Evolutionary conservation across 2,329 filamentous ascomycete genomes (phyloP).

Genomic region (Xylariales sp.): DNA sequence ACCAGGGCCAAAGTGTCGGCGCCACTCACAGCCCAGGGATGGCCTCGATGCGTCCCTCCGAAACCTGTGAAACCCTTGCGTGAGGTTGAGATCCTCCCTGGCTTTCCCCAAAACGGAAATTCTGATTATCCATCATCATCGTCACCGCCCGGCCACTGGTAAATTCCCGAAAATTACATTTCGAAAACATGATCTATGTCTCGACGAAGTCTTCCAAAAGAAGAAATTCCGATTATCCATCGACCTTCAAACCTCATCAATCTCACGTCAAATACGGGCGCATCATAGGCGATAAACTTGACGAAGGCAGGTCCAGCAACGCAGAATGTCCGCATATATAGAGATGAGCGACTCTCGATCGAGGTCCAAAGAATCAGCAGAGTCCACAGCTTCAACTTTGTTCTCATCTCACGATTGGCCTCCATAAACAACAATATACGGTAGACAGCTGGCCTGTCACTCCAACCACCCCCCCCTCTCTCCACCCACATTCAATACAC

Average conservation of each 20-base stretch:
- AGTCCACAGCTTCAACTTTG: background rate
- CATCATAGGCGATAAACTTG: background rate
- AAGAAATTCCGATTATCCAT: conserved; percentile 25
- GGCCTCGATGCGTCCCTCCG: background rate
- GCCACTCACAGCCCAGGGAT: background rate
- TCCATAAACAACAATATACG: background rate
- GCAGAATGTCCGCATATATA: conserved; percentile 12
- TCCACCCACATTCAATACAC: background rate
- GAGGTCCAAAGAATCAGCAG: background rate
- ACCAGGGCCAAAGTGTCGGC: no score
- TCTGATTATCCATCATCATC: conserved; percentile 30
- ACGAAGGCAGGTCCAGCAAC: background rate
- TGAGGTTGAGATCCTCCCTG: background rate
- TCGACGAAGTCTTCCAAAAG: conserved; percentile 3
- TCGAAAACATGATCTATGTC: no score
- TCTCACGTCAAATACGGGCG: background rate
- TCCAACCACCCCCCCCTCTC: background rate
- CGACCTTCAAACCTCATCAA: conserved; percentile 13
- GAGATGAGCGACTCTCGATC: background rate
- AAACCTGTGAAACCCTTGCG: conserved; percentile 4
- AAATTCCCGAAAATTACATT: no score
- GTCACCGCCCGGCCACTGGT: no score
- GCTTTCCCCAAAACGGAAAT: conserved; percentile 24
- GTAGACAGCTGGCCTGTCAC: conserved; percentile 23
- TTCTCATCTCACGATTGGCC: background rate